Evolutionary conservation across 2,329 filamentous ascomycete species (phyloP).

Genomic region (Aurifilum marmelostoma): DNA sequence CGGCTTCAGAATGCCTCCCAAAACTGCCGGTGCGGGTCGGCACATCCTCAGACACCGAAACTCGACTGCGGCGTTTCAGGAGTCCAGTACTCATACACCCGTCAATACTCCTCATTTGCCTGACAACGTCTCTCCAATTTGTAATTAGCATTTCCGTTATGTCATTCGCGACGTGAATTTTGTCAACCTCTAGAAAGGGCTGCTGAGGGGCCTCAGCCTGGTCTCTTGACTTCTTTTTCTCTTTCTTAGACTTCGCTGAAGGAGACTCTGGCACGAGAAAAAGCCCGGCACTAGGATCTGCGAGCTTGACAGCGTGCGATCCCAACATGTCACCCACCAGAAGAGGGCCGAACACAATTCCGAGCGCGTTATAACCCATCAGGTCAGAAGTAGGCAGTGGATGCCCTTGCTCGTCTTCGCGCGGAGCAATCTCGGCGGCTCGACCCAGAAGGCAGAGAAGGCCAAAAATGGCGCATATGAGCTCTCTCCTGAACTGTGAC

Average conservation of each 20-base stretch:
- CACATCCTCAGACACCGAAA: conserved; percentile 28
- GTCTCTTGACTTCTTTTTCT: conserved; percentile 41
- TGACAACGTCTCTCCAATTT: conserved; percentile 67
- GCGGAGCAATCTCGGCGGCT: conserved; percentile 55
- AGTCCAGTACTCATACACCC: conserved; percentile 31
- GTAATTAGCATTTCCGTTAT: conserved; percentile 68
- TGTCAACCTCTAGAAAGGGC: conserved; percentile 50
- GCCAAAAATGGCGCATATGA: conserved; percentile 70
- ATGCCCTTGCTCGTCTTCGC: conserved; percentile 55
- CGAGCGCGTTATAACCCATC: conserved; percentile 67
- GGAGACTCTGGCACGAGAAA: conserved; percentile 48
- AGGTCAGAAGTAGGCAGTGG: conserved; percentile 59
- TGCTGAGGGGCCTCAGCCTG: conserved; percentile 29
- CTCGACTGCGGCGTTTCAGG: conserved; percentile 32
- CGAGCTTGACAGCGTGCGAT: conserved; percentile 52
- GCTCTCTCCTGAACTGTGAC: conserved; percentile 62
- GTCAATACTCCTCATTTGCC: conserved; percentile 57
- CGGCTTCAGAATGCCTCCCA: conserved; percentile 13
- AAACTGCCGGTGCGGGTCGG: conserved; percentile 19
- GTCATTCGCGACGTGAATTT: conserved; percentile 59
- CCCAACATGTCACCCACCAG: conserved; percentile 62
- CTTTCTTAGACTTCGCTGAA: conserved; percentile 45
- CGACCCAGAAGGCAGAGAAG: conserved; percentile 64
- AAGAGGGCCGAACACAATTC: conserved; percentile 68
- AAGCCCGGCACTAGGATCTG: conserved; percentile 46